Evolutionary conservation across 2,329 filamentous ascomycete genomes (phyloP), one percentile per base, ranked within the genome.

Genomic region (Emericellopsis atlantica): DNA sequence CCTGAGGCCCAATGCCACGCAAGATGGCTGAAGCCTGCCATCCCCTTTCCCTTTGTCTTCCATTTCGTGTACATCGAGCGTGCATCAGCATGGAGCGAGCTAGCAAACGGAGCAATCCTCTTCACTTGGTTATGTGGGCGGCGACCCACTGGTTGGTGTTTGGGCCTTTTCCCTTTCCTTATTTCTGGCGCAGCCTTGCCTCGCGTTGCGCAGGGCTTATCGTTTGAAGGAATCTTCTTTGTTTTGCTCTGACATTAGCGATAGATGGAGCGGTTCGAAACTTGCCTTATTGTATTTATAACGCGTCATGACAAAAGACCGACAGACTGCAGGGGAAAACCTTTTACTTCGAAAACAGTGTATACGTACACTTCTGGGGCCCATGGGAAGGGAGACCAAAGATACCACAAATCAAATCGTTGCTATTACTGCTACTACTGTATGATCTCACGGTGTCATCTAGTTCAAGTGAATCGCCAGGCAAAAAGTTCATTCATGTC

Each of bases 1-100:
- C n/a, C 69, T 71, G 44, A 70, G 77, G 29, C 79, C 85, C 37
- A 93, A 92, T 56, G 92, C 88, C 54, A 85, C 84, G 3, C 79
- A 44, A 32, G 26, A 29, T 4, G 26, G 26, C 26, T 29, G 12
- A 12, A 32, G 34, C 24, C 6, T 12, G 40, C 14, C 32, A 15
- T n/a, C 29, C 15, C 24, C 29, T 21, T 48, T 51, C 49, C 46
- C 40, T 51, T 51, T 52, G 47, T 54, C 36, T 45, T 45, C 48
- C 49, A 45, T 49, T 45, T 54, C 49, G 42, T 54, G 49, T 57
- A 52, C 51, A 53, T 54, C 49, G 45, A 58, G 58, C 59, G 56
- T 49, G 55, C 53, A 55, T 59, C 26, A 29, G 26, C 26, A 29
- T 29, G 26, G 12, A 29, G 8, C 9, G 26, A 29, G 26, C 26